These are phyloP conservation scores for Phytophthora tubulina DNA, from an alignment of 352 stramenopile species.

Conservation along the genomic window DNA sequence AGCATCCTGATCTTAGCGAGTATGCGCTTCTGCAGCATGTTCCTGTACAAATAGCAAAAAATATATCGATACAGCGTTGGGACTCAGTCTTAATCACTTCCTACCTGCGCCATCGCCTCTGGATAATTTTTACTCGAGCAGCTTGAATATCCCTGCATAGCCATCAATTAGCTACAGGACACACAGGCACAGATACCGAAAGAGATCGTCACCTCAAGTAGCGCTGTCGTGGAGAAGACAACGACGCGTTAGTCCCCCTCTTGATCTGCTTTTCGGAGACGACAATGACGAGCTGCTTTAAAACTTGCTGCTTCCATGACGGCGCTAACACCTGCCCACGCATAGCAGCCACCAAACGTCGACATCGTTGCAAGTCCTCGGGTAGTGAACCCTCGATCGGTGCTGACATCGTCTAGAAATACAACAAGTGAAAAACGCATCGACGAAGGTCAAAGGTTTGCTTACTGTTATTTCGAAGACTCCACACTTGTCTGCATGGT, in stretches of 20 bases:
- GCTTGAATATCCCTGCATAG: slow-evolving; percentile 18
- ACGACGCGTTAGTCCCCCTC: not conserved
- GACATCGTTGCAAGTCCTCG: slow-evolving; percentile 62
- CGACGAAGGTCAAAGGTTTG: slow-evolving; percentile 9
- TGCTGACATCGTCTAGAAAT: slow-evolving; percentile 28
- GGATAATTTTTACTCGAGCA: slow-evolving; percentile 25
- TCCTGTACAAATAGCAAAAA: not conserved
- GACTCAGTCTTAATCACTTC: not conserved
- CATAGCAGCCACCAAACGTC: slow-evolving; percentile 61
- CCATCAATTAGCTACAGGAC: too few relatives aligned
- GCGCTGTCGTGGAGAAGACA: slow-evolving; percentile 33
- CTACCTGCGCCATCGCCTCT: slow-evolving; percentile 32
- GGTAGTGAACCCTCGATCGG: slow-evolving; percentile 17
- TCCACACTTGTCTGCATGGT: slow-evolving; percentile 1
- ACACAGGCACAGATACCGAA: not conserved
- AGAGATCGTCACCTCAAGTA: slow-evolving; percentile 41
- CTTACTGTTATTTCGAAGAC: slow-evolving; percentile 29
- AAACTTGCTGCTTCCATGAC: slow-evolving; percentile 50
- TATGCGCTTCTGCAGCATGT: slow-evolving; percentile 27
- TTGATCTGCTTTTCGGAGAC: slow-evolving; percentile 6
- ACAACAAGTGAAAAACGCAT: slow-evolving; percentile 6
- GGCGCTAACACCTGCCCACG: slow-evolving; percentile 53
- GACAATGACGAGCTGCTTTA: slow-evolving; percentile 38
- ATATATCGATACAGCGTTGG: not conserved
- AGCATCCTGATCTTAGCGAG: slow-evolving; percentile 32